These are phyloP conservation scores for Gonapodya sp. DNA, from an alignment of 192 early-diverging fungal genomes.

Conservation along the genomic window DNA sequence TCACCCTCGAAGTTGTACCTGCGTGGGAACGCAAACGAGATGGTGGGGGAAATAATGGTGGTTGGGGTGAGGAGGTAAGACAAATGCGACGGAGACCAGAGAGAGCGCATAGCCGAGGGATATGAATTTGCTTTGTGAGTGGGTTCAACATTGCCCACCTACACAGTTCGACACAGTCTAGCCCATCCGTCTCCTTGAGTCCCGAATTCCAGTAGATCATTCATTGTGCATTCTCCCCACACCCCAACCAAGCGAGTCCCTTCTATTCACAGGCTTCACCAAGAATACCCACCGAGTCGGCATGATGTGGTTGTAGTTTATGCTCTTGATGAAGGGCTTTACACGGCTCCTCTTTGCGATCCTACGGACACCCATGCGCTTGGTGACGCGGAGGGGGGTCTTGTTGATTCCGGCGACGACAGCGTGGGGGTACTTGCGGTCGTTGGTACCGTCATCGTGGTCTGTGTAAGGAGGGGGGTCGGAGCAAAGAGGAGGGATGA, in stretches of 20 bases:
- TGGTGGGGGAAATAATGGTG: background rate
- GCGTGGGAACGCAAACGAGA: constrained; percentile 11
- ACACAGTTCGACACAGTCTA: constrained; percentile 11
- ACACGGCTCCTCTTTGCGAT: constrained; percentile 93
- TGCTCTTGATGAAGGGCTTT: constrained; percentile 97
- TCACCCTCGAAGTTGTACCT: constrained; percentile 6
- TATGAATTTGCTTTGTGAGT: too few species aligned
- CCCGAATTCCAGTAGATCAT: too few species aligned
- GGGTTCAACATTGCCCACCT: too few species aligned
- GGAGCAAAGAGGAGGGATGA: constrained; percentile 5
- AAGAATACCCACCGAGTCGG: constrained; percentile 74
- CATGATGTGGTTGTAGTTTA: constrained; percentile 99
- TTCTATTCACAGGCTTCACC: too few species aligned
- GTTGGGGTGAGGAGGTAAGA: background rate
- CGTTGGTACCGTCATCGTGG: constrained; percentile 94
- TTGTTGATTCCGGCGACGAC: constrained; percentile 95
- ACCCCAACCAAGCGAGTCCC: too few species aligned
- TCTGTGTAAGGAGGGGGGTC: constrained; percentile 32
- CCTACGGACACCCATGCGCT: constrained; percentile 88
- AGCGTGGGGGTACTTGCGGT: constrained; percentile 94
- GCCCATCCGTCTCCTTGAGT: background rate
- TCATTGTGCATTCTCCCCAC: too few species aligned
- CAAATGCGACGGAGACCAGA: too few species aligned
- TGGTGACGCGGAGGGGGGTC: constrained; percentile 96
- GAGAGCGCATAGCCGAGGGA: too few species aligned